These are phyloP conservation scores for Candida ovalis DNA, from an alignment of 805 yeast species.

Conservation along the genomic window DNA sequence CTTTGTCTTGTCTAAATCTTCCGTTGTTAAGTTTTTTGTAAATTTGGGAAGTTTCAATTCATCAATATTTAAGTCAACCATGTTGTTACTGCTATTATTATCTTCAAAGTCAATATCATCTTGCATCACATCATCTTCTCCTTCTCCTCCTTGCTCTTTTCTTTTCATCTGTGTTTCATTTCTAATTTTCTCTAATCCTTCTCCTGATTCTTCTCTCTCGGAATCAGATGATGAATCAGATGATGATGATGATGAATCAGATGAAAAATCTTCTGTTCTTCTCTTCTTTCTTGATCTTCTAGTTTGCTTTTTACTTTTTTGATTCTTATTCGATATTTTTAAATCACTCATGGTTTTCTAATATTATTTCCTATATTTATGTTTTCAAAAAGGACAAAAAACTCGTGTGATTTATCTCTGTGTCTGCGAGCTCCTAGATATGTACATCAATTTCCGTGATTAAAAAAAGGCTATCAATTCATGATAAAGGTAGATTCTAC, in stretches of 20 bases:
- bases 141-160: slow-evolving; percentile 4
- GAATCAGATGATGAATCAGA: slow-evolving; percentile 40
- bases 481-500: no score
- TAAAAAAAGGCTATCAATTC: no score
- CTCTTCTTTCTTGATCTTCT: slow-evolving; percentile 70
- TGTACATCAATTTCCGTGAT: no score
- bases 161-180: background rate
- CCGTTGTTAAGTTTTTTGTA: slow-evolving; percentile 10
- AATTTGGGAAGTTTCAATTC: slow-evolving; percentile 12
- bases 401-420: no score
- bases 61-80: slow-evolving; percentile 26
- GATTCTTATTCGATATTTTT: slow-evolving; percentile 2
- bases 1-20: slow-evolving; percentile 16
- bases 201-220: slow-evolving; percentile 20
- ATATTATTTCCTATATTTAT: background rate
- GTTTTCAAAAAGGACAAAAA: no score
- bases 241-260: slow-evolving; percentile 47
- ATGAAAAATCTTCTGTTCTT: slow-evolving; percentile 75
- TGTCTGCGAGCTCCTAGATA: no score
- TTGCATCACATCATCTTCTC: background rate
- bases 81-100: no score
- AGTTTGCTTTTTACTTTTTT: slow-evolving; percentile 19
- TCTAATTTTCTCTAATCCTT: slow-evolving; percentile 7
- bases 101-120: no score
- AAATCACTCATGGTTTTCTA: background rate